These are phyloP conservation scores for Chlorencoelia australis DNA, from an alignment of 2,329 filamentous ascomycete species.

Conservation along the genomic window DNA sequence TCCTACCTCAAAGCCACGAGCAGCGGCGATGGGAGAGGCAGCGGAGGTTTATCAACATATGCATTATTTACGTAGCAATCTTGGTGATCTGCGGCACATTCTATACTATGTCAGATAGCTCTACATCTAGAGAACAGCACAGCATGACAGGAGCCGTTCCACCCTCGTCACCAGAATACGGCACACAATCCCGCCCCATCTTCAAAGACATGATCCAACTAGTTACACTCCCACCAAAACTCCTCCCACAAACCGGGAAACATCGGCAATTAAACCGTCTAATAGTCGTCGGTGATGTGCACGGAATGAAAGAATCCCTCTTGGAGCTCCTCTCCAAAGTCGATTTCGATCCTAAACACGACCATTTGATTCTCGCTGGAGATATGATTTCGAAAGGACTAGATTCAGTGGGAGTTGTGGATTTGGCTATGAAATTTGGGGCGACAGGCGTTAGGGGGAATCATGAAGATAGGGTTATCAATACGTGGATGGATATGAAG, in stretches of 20 bases:
- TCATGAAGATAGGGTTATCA: constrained; percentile 80
- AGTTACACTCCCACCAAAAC: constrained; percentile 20
- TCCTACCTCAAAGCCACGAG: no score
- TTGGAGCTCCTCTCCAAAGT: constrained; percentile 56
- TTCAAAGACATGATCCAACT: constrained; percentile 23
- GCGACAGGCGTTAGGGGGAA: constrained; percentile 85
- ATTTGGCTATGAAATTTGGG: constrained; percentile 59
- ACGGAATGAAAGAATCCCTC: constrained; percentile 69
- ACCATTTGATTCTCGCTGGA: constrained; percentile 68
- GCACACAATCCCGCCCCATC: constrained; percentile 13
- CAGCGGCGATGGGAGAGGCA: no score
- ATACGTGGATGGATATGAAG: constrained; percentile 40
- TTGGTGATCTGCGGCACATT: no score
- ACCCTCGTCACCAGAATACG: no score
- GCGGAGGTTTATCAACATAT: no score
- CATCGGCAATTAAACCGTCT: constrained; percentile 45
- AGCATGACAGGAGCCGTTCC: no score
- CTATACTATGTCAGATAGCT: no score
- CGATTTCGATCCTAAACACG: constrained; percentile 48
- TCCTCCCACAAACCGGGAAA: constrained; percentile 26
- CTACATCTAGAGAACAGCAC: no score
- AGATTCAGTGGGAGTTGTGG: constrained; percentile 68
- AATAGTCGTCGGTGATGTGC: constrained; percentile 82
- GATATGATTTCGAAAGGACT: constrained; percentile 83
- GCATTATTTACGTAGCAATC: no score